A percentile compares a stretch with the other conserved stretches of the same genome.
Conservation (phyloP, 495 filamentous ascomycete genomes). For the Talaromyces borbonicus region DNA sequence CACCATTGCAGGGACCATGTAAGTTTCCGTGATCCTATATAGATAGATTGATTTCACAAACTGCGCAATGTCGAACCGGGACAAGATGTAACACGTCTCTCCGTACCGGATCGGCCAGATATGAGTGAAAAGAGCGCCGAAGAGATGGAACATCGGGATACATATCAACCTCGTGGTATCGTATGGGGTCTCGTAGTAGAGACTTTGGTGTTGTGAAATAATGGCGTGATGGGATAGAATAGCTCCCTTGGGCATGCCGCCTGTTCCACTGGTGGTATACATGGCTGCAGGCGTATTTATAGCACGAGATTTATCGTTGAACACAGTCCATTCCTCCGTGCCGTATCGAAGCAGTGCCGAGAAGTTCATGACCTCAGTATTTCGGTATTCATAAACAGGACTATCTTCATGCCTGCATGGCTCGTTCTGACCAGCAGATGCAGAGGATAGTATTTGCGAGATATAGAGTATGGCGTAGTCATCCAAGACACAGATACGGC, state of each 20-base stretch:
- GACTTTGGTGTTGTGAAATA: constrained; percentile 41
- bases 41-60: constrained; percentile 46
- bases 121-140: constrained; percentile 43
- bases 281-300: constrained; percentile 41
- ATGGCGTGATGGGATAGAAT: constrained; percentile 42
- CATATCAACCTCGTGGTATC: constrained; percentile 42
- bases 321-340: constrained; percentile 43
- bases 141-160: constrained; percentile 59
- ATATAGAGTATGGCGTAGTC: constrained; percentile 10
- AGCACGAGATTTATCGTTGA: constrained; percentile 34
- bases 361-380: constrained; percentile 16
- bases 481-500: constrained; percentile 43
- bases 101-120: constrained; percentile 47
- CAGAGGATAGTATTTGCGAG: not conserved
- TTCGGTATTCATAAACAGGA: constrained; percentile 12
- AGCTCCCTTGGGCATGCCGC: constrained; percentile 50
- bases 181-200: constrained; percentile 39
- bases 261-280: constrained; percentile 48
- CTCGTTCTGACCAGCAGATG: not conserved
- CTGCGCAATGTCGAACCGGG: constrained; percentile 45
- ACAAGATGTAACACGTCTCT: constrained; percentile 47
- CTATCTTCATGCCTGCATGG: not conserved
- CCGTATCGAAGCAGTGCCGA: constrained; percentile 38
- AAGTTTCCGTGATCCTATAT: constrained; percentile 50
- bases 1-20: constrained; percentile 54